Evolutionary conservation across 2,329 filamentous ascomycete species (phyloP).

Genomic region (Fusarium domesticum): DNA sequence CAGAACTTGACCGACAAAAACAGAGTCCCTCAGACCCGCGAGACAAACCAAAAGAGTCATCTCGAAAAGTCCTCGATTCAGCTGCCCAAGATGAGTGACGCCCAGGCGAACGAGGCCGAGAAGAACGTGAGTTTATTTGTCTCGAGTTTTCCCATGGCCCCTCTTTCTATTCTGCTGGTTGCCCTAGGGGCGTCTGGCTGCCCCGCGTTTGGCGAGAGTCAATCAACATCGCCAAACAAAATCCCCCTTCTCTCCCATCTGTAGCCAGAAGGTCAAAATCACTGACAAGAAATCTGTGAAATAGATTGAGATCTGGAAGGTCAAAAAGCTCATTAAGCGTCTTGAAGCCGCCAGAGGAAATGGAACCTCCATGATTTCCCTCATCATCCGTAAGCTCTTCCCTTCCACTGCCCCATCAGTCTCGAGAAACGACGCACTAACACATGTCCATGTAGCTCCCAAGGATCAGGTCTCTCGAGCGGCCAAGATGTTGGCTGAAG

Average conservation of each 20-base stretch:
- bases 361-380: slow-evolving; percentile 98
- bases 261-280: slow-evolving; percentile 7
- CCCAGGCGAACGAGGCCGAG: slow-evolving; percentile 88
- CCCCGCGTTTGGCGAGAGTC: slow-evolving; percentile 29
- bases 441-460: slow-evolving; percentile 59
- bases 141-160: slow-evolving; percentile 13
- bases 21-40: slow-evolving; percentile 24
- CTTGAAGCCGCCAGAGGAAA: slow-evolving; percentile 96
- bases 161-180: slow-evolving; percentile 15
- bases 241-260: slow-evolving; percentile 1
- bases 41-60: slow-evolving; percentile 24
- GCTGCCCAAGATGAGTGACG: slow-evolving; percentile 73
- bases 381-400: slow-evolving; percentile 84
- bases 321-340: slow-evolving; percentile 99
- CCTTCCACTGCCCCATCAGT: slow-evolving; percentile 1
- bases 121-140: slow-evolving; percentile 73
- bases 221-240: slow-evolving; percentile 1
- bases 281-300: slow-evolving; percentile 15
- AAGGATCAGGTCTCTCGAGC: slow-evolving; percentile 97
- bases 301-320: slow-evolving; percentile 84
- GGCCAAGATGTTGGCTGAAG: slow-evolving; percentile 99
- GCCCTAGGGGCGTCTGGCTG: too few relatives aligned
- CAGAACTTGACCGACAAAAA: slow-evolving; percentile 14
- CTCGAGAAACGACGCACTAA: slow-evolving; percentile 27
- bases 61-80: slow-evolving; percentile 22